These are phyloP conservation scores for Plasmodium reichenowi DNA, from an alignment of 169 alveolate species.

Conservation along the genomic window DNA sequence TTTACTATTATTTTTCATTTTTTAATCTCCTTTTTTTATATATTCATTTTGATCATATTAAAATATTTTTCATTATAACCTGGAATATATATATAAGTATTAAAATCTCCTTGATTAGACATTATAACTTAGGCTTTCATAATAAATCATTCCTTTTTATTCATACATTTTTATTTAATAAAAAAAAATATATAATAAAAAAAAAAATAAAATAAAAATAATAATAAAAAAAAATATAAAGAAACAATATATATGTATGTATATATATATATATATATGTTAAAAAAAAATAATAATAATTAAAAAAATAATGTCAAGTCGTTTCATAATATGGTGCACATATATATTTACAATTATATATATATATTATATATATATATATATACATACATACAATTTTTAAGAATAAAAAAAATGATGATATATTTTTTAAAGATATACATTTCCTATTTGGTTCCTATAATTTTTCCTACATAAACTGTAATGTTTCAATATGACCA, in stretches of 20 bases:
- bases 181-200: not conserved
- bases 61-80: slow-evolving; percentile 15
- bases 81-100: slow-evolving; percentile 32
- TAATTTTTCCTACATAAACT: too few species aligned
- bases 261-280: not conserved
- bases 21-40: not conserved
- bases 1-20: not conserved
- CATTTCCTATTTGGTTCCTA: too few species aligned
- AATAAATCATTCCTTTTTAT: not conserved
- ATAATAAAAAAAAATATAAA: not conserved
- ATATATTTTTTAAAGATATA: too few species aligned
- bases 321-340: too few species aligned
- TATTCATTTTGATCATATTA: too few species aligned
- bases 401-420: too few species aligned
- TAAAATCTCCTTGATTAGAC: slow-evolving; percentile 13
- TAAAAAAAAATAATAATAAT: not conserved
- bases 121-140: not conserved
- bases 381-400: too few species aligned
- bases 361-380: too few species aligned
- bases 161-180: not conserved
- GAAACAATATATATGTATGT: not conserved
- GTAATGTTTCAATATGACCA: too few species aligned
- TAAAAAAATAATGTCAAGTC: too few species aligned
- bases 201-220: not conserved
- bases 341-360: too few species aligned